Base-by-base conservation (phyloP, 2,329 filamentous ascomycete genomes). In the Xylariaceae sp. region DNA sequence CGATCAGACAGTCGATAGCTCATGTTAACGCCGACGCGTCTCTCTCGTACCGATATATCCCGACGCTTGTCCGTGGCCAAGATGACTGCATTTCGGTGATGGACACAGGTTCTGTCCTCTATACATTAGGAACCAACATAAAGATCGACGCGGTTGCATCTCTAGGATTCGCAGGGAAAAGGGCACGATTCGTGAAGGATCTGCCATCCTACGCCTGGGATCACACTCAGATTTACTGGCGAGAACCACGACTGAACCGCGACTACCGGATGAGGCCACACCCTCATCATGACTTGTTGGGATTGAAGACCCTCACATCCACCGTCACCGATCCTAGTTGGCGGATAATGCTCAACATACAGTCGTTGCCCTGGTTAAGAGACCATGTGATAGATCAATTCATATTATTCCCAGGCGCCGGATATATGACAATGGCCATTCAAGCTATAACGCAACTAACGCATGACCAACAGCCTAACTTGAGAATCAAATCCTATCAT, bases 401-500 rank as follows among this genome's bases (percentile, higher is more conserved):
- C 6, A 31, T 44, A 18, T 31, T 44, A 2, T 44, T 44, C 33
- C 42, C 42, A 22, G 42, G 42, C 5, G 13, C 42, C 12, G 22
- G 18, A 12, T 44, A 44, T n/a, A 28, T 44, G 12, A 13, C 16
- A 9, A 44, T 44, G 42, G 42, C 42, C 4, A 33, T 31, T 6
- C 19, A 44, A 31, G 42, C 18, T n/a, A 14, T 44, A 9, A 44
- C 14, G 14, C 42, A 44, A 44, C 17, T 22, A 12, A 38, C 34
- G 10, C 16, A 48, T 34, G 46, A 47, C 33, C 31, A 31, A 5
- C 33, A 41, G 18, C 45, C 33, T 10, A 47, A 40, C 17, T 3
- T 17, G 16, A 31, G 34, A 12, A 47, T 38, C 6, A 47, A 47
- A n/a, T 6, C n/a, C n/a, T 48, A 48, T 33, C 46, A 17, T 42